Evolutionary conservation across 2,329 filamentous ascomycete genomes (phyloP).

Genomic region (Calonectria hawksworthii): DNA sequence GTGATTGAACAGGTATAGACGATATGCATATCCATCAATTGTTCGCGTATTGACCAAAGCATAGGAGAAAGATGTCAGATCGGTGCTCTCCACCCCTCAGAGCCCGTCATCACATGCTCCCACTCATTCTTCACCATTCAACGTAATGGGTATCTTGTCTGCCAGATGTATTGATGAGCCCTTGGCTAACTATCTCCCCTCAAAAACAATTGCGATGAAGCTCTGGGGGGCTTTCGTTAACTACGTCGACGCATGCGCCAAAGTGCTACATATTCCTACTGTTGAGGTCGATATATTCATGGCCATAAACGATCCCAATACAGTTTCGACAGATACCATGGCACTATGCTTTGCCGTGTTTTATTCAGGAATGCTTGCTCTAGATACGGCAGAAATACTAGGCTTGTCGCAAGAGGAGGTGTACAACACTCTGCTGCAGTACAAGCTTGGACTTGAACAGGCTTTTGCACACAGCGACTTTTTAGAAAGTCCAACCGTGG

Average conservation of each 20-base stretch:
- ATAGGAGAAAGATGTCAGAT: neutral
- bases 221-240: conserved; percentile 50
- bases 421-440: conserved; percentile 42
- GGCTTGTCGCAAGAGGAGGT: conserved; percentile 41
- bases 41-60: neutral
- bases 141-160: conserved; percentile 52
- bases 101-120: neutral
- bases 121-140: conserved; percentile 43
- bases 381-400: conserved; percentile 55
- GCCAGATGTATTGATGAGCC: conserved; percentile 30
- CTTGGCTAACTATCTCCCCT: conserved; percentile 41
- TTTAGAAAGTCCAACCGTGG: conserved; percentile 55
- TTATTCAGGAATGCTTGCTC: conserved; percentile 58
- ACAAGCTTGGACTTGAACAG: conserved; percentile 54
- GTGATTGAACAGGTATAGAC: neutral
- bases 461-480: conserved; percentile 55
- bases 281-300: conserved; percentile 51
- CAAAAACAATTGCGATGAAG: conserved; percentile 44
- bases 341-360: conserved; percentile 65
- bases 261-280: conserved; percentile 49
- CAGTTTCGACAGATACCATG: conserved; percentile 43
- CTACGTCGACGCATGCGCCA: conserved; percentile 46
- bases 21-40: neutral
- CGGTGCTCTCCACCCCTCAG: neutral
- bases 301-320: conserved; percentile 45